Conservation (phyloP, 2,329 filamentous ascomycete genomes). For the Aspergillus niger region DNA sequence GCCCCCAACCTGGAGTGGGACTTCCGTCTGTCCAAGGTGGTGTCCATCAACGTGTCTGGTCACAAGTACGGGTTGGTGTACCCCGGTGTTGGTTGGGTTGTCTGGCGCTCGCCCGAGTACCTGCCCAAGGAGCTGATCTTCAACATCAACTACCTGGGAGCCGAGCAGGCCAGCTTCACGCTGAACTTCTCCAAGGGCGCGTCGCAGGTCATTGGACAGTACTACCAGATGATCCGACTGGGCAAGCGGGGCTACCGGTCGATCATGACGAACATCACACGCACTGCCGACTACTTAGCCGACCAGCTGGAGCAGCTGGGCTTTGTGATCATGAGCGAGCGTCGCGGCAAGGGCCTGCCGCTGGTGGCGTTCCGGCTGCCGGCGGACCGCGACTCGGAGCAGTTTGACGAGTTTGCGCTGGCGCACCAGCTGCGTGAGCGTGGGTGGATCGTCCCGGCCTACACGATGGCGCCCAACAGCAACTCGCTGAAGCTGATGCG, state of each 20-base stretch:
- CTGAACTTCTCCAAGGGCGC: conserved; percentile 97
- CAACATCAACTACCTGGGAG: conserved; percentile 98
- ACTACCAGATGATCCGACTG: conserved; percentile 94
- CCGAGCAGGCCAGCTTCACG: conserved; percentile 92
- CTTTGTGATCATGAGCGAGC: conserved; percentile 86
- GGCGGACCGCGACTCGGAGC: conserved; percentile 51
- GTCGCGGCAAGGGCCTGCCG: conserved; percentile 74
- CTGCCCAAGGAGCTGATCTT: conserved; percentile 91
- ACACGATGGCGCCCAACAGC: conserved; percentile 93
- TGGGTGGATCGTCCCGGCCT: conserved; percentile 92
- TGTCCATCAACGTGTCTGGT: conserved; percentile 91
- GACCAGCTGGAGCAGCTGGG: conserved; percentile 71
- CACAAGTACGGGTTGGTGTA: conserved; percentile 85
- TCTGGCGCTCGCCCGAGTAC: conserved; percentile 82
- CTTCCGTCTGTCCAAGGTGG: conserved; percentile 83
- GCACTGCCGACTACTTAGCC: conserved; percentile 84
- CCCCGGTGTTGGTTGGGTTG: conserved; percentile 89
- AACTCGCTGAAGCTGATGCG: conserved; percentile 85
- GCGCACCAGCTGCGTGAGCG: conserved; percentile 84
- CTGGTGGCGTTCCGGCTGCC: conserved; percentile 85
- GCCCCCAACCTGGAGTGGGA: conserved; percentile 85
- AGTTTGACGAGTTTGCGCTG: conserved; percentile 74
- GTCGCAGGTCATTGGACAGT: conserved; percentile 92
- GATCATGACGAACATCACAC: conserved; percentile 93
- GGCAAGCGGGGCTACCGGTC: conserved; percentile 88